Evolutionary conservation across 1,284 basidiomycete genomes (phyloP), one percentile per base, ranked within the genome.

Genomic region (Ustilago shanxiensis): DNA sequence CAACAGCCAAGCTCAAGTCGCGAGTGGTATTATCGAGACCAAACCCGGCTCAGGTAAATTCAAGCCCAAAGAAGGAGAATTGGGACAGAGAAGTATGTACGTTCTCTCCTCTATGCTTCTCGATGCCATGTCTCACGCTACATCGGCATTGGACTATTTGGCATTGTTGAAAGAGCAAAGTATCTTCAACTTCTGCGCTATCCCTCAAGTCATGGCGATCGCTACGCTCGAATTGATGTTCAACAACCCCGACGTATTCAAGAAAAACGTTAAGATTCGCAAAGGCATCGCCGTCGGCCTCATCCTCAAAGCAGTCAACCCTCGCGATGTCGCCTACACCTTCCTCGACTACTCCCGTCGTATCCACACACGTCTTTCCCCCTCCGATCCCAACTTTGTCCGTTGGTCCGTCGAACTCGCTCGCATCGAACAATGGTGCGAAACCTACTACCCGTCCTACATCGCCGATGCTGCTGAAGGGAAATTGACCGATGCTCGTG

Each of bases 161-260:
- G 89, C 91, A 28, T 86, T 98, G 54, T 88, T 99, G 80, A 92
- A 91, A 86, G 95, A 93, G 87, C 96, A 98, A 88, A 92, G 90
- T 67, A 91, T 98, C 29, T 99, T 99, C 89, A 94, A 94, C 87
- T 99, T 99, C 87, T 95, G 94, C 81, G 95, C 96, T 3, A 94
- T 98, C 69, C 96, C 96, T 11, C 94, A 93, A 35, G 91, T 92
- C 24, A 98, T 99, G 96, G 95, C 96, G 0, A 93, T 99, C 79
- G 95, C 97, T 7, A 99, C 95, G 8, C 89, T 99, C 28, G 90
- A 93, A 55, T 86, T 93, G 60, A 96, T 95, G 87, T 97, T 95
- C 88, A 94, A 93, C 93, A 99, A 99, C 87, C 90, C 91, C 1
- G 88, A 89, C n/a, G 93, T 99, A 88, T 91, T 98, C 87, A 90